Conservation (phyloP, 305 asterid genomes). For the Fraxinus velutina region DNA sequence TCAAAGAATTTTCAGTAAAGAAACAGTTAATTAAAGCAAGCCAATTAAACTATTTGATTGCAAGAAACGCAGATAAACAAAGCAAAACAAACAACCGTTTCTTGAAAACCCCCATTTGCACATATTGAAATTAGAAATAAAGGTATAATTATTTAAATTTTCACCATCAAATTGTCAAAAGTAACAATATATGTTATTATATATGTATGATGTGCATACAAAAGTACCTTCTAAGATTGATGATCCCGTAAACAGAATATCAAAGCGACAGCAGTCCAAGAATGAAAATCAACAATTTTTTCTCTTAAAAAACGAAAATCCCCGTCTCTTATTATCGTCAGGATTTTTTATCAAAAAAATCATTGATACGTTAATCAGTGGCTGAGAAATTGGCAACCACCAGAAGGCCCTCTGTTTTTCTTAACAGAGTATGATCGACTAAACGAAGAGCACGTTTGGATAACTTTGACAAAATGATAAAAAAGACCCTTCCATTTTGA, state of each 20-base stretch:
- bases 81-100: background rate
- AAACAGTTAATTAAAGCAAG: background rate
- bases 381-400: background rate
- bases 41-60: background rate
- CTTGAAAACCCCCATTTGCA: background rate
- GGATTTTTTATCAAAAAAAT: background rate
- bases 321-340: background rate
- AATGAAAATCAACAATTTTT: background rate
- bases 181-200: background rate
- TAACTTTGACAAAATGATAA: too few relatives aligned
- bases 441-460: background rate
- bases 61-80: background rate
- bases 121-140: background rate
- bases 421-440: background rate
- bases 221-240: background rate
- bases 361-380: background rate
- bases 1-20: background rate
- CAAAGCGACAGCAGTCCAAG: background rate
- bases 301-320: background rate
- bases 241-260: background rate
- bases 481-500: too few relatives aligned
- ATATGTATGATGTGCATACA: background rate
- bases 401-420: background rate
- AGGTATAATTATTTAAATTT: background rate
- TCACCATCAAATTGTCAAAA: background rate